Evolutionary conservation across 1,139 yeast species (phyloP).

Genomic region (Sugiyamaella sp.): DNA sequence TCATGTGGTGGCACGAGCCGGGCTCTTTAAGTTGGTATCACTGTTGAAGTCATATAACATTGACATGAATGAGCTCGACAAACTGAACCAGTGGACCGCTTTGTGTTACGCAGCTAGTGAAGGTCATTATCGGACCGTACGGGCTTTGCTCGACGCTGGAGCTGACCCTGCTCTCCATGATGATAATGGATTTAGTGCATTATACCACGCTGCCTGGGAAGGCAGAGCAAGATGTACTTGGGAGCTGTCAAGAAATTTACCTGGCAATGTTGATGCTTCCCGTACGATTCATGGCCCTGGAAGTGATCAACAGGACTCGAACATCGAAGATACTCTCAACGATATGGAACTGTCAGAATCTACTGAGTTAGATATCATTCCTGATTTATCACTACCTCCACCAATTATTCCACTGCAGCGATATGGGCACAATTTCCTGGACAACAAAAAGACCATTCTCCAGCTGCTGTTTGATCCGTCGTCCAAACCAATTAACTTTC

Average conservation of each 20-base stretch:
- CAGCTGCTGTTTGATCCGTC: conserved; percentile 72
- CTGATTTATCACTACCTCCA: conserved; percentile 90
- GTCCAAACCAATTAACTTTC: conserved; percentile 41
- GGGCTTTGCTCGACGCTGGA: conserved; percentile 68
- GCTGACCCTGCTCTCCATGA: conserved; percentile 77
- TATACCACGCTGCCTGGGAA: conserved; percentile 91
- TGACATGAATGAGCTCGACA: conserved; percentile 76
- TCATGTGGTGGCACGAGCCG: conserved; percentile 87
- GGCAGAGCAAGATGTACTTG: conserved; percentile 83
- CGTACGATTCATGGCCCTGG: conserved; percentile 20
- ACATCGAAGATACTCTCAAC: conserved; percentile 27
- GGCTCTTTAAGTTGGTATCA: conserved; percentile 68
- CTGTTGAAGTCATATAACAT: conserved; percentile 74
- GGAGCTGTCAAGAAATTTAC: conserved; percentile 50
- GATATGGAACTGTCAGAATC: conserved; percentile 35
- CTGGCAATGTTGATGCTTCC: conserved; percentile 29
- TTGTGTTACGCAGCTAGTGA: conserved; percentile 87
- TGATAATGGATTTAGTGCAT: conserved; percentile 79
- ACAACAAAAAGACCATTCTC: conserved; percentile 74
- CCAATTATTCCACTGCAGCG: conserved; percentile 91
- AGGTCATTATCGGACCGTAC: conserved; percentile 75
- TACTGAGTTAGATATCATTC: conserved; percentile 68
- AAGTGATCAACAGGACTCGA: conserved; percentile 5
- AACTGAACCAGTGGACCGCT: conserved; percentile 92
- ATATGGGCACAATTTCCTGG: conserved; percentile 94